Evolutionary conservation across 202 grass and related monocot genomes (phyloP), one percentile per base, ranked within the genome.

Genomic region (Carex arenaria): DNA sequence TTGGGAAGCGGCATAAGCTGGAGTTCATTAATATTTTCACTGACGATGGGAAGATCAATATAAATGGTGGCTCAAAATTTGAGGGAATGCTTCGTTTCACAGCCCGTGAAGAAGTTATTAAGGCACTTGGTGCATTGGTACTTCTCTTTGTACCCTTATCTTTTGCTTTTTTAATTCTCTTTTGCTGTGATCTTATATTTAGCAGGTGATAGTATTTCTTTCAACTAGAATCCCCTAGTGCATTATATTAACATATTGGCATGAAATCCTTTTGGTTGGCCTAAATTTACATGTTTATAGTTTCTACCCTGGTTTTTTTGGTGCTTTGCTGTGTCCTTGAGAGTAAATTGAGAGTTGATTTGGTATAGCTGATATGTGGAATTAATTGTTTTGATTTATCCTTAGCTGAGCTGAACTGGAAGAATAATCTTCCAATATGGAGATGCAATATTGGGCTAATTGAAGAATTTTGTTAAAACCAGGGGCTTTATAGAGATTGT

Each of bases 21-120:
- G 95, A 93, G 18, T 98, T 93, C 84, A 89, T 93, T 53, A 98
- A 89, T 84, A 95, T 98, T 49, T 91, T 98, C 63, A 95, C 95
- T 55, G 95, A 95, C 51, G 90, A 95, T 89, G 95, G 92, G 12
- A 95, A 86, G 22, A 91, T 98, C 77, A 95, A 91, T 82, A 85
- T 47, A 85, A 91, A 95, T 86, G 92, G 92, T 62, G 92, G 90
- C 79, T 28, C 84, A 67, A 79, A 90, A 80, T 98, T 98, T 76
- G 89, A 91, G 90, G 95, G 92, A 85, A 93, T 95, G 87, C 90
- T 86, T 23, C 87, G 92, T 66, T 98, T 94, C 72, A 60, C 64
- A 0, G 92, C 95, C 80, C 87, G 92, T 45, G 88, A 87, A 81
- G 86, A 89, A 12, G 89, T 98, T 88, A 86, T 92, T 74, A 89